Percentiles rank a stretch among this genome's conserved stretches.
phyloP scores from a whole-genome alignment of 345 rosid genomes.

The Combretum micranthum region DNA sequence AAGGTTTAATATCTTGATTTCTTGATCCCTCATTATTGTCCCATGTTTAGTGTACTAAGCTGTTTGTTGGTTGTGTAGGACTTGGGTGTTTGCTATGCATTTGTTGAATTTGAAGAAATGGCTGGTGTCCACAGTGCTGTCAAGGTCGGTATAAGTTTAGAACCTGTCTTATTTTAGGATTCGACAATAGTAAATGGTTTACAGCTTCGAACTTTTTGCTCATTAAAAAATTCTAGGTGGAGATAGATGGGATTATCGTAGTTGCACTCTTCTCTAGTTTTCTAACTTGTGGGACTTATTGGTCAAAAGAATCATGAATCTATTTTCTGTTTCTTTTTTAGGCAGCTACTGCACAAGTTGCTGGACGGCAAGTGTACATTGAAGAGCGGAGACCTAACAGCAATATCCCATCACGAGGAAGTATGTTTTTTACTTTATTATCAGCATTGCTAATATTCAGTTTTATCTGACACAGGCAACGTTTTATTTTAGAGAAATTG shows the following conservation, averaged over 20 bases:
- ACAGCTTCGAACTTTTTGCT: too few relatives aligned
- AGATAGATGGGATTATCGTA: not conserved
- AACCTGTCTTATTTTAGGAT: too few relatives aligned
- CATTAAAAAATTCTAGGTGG: too few relatives aligned
- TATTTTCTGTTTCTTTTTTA: constrained; percentile 10
- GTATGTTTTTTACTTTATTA: constrained; percentile 21
- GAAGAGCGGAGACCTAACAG: constrained; percentile 67
- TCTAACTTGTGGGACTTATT: not conserved
- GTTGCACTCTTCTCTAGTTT: not conserved
- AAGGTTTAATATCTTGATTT: constrained; percentile 29
- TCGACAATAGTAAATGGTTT: too few relatives aligned
- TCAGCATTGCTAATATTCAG: not conserved
- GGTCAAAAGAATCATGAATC: not conserved
- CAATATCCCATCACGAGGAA: constrained; percentile 54
- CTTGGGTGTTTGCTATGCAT: constrained; percentile 66
- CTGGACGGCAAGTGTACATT: constrained; percentile 55
- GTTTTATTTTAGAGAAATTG: not conserved
- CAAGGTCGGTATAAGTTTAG: constrained; percentile 25
- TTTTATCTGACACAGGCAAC: not conserved
- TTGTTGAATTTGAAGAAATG: constrained; percentile 70
- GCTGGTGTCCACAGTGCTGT: constrained; percentile 47
- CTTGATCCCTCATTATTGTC: not conserved
- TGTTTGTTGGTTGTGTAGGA: constrained; percentile 31
- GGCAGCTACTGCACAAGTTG: constrained; percentile 48
- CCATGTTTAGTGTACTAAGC: constrained; percentile 7